Evolutionary conservation across 2,329 filamentous ascomycete species (phyloP).

Genomic region (Delphinella strobiligena): DNA sequence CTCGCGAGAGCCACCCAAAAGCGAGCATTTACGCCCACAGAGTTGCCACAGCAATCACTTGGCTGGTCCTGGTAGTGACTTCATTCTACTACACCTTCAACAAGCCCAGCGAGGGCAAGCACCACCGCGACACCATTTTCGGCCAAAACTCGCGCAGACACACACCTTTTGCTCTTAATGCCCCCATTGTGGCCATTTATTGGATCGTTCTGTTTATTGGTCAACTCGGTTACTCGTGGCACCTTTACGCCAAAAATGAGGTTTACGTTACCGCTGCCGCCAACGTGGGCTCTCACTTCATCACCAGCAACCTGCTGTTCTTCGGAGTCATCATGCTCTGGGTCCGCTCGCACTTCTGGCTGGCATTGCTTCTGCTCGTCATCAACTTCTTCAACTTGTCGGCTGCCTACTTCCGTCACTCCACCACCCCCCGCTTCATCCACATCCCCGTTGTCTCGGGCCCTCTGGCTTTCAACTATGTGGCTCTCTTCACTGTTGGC

Average conservation of each 20-base stretch:
- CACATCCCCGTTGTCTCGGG: constrained; percentile 65
- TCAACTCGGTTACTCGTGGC: constrained; percentile 62
- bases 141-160: constrained; percentile 54
- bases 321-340: constrained; percentile 77
- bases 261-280: constrained; percentile 57
- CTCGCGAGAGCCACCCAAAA: constrained; percentile 52
- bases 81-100: constrained; percentile 64
- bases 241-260: constrained; percentile 58
- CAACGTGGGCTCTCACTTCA: constrained; percentile 73
- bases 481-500: constrained; percentile 81
- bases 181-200: constrained; percentile 54
- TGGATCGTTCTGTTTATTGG: constrained; percentile 66
- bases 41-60: constrained; percentile 59
- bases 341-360: constrained; percentile 61
- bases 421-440: constrained; percentile 56
- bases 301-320: constrained; percentile 72
- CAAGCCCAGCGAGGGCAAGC: constrained; percentile 48
- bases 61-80: constrained; percentile 59
- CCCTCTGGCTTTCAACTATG: constrained; percentile 75
- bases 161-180: constrained; percentile 67
- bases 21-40: constrained; percentile 60
- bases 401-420: constrained; percentile 59
- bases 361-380: constrained; percentile 63
- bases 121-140: constrained; percentile 54
- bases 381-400: constrained; percentile 74